Base-by-base conservation (phyloP, 2,329 filamentous ascomycete genomes). In the Bipolaris gigantea region DNA sequence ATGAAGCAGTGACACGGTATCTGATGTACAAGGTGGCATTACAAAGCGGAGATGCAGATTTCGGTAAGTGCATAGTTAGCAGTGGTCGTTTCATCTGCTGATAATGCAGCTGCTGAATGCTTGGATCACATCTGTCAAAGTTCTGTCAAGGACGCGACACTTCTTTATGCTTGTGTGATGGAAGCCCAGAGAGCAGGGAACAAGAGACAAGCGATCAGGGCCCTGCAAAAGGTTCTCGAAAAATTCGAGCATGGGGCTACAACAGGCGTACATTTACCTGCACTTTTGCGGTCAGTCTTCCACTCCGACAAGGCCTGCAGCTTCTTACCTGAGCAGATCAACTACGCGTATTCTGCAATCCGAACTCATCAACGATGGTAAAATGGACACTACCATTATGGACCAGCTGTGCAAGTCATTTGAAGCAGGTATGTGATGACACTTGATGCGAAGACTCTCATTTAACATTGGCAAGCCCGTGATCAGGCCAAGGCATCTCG, bases 81-180 rank as follows among this genome's bases (percentile, higher is more conserved):
- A 13, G 8, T 16, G 8, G 13, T 13, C 33, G 9, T 3, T 16
- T 5, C 15, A 3, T 35, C 3, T 19, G 46, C 62, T 65, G 46
- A 70, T 48, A 32, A 15, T 21, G 1, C 81, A 69, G 87, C 87
- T n/a, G 73, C 78, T 18, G 80, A 85, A 41, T 90, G 87, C 65
- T 80, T 96, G 2, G 77, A 84, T 23, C 71, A 75, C 2, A 76
- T 96, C 23, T 81, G 80, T 50, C 78, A 78, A n/a, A 70, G 77
- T 6, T 77, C 80, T 0, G 70, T 77, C 0, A 79, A 81, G 19
- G 82, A 86, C 32, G 77, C 79, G 18, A 84, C 85, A 13, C 83
- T 91, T 39, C 78, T 97, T 0, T 91, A 92, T 60, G 89, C 90
- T 1, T 96, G 92, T 63, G 84, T 90, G 19, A 76, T 90, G 25